A percentile compares a stretch with the other conserved stretches of the same genome.
phyloP scores from a whole-genome alignment of 106 monocot species.

The Agapanthus africanus region DNA sequence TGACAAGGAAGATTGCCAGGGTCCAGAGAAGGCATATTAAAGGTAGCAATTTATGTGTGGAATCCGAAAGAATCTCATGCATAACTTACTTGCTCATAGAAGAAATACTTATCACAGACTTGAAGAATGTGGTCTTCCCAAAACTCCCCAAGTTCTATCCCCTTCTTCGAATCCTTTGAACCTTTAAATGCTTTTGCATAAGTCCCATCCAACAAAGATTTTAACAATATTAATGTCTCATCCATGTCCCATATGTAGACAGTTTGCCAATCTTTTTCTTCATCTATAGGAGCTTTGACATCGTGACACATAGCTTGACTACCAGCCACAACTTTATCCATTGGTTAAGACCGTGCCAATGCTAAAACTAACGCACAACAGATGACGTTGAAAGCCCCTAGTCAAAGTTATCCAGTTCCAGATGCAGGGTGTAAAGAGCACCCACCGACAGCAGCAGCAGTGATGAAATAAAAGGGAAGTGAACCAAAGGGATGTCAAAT shows the following conservation, averaged over 20 bases:
- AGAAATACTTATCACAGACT: constrained; percentile 76
- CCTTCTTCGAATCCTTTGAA: constrained; percentile 56
- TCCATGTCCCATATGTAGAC: constrained; percentile 98
- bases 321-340: constrained; percentile 2
- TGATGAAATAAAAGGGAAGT: too few relatives aligned
- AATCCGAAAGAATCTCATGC: not conserved
- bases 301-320: not conserved
- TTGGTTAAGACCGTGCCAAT: too few relatives aligned
- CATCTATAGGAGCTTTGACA: not conserved
- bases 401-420: too few relatives aligned
- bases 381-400: too few relatives aligned
- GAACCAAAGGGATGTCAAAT: too few relatives aligned
- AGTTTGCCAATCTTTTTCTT: constrained; percentile 5
- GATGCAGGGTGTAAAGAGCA: too few relatives aligned
- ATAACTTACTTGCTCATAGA: constrained; percentile 71
- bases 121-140: constrained; percentile 88
- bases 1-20: not conserved
- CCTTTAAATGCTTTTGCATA: constrained; percentile 60
- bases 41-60: not conserved
- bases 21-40: not conserved
- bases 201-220: constrained; percentile 78
- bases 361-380: too few relatives aligned
- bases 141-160: constrained; percentile 57
- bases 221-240: constrained; percentile 86
- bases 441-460: too few relatives aligned